A percentile compares a stretch with the other conserved stretches of the same genome.
Evolutionary conservation across 768 basidiomycete genomes (phyloP).

Genomic region (Hemileccinum impolitum): DNA sequence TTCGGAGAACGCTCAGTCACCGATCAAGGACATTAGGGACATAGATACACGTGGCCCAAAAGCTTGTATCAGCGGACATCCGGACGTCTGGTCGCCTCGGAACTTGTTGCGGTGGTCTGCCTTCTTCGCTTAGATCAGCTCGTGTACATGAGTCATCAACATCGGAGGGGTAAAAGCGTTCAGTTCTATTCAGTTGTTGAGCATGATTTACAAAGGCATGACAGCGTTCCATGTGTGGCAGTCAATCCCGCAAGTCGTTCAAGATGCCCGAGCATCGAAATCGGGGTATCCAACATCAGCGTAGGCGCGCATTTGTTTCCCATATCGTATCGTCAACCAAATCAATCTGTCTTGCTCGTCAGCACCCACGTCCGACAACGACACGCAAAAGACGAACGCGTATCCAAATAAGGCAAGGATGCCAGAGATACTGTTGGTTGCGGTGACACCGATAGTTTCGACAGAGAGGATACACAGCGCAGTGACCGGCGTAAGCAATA

Average conservation of each 20-base stretch:
- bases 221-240: no score
- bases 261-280: constrained; percentile 2
- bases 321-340: constrained; percentile 52
- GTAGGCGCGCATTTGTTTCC: constrained; percentile 53
- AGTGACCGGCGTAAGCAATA: constrained; percentile 15
- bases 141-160: no score
- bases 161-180: no score
- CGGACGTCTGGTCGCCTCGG: no score
- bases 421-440: constrained; percentile 47
- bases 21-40: no score
- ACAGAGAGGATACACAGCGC: constrained; percentile 40
- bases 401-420: constrained; percentile 48
- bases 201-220: no score
- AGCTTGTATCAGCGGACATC: no score
- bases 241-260: not conserved
- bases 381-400: constrained; percentile 37
- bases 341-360: constrained; percentile 39
- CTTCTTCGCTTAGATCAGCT: no score
- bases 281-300: constrained; percentile 53
- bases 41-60: no score
- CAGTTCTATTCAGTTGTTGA: no score
- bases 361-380: not conserved
- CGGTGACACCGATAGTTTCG: constrained; percentile 46
- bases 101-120: no score
- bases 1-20: no score